Evolutionary conservation across 805 yeast genomes (phyloP).

Genomic region (Candida palmyrensis): DNA sequence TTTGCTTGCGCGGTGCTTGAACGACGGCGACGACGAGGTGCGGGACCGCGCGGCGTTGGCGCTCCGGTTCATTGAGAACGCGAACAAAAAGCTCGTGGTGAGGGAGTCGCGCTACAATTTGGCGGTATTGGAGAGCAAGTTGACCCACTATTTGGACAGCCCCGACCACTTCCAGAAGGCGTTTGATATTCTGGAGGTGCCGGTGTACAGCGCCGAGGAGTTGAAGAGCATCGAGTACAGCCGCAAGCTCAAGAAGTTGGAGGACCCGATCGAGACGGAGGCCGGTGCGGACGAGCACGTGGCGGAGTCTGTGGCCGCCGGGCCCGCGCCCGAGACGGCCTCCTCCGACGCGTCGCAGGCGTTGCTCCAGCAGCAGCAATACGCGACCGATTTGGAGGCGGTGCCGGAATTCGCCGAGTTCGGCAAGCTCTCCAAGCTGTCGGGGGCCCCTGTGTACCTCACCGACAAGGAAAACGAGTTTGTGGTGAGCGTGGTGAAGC

Average conservation of each 20-base stretch:
- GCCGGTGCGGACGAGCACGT: constrained; percentile 13
- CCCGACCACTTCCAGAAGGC: constrained; percentile 45
- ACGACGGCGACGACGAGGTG: constrained; percentile 92
- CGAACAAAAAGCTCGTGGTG: constrained; percentile 46
- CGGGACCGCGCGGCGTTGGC: constrained; percentile 95
- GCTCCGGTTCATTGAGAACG: constrained; percentile 51
- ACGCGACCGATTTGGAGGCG: constrained; percentile 60
- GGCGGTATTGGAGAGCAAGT: constrained; percentile 70
- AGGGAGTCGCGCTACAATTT: constrained; percentile 70
- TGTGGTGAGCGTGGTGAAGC: constrained; percentile 80
- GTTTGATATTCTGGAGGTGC: constrained; percentile 69
- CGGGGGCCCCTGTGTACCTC: constrained; percentile 53
- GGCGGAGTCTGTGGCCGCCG: constrained; percentile 9
- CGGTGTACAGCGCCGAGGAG: constrained; percentile 63
- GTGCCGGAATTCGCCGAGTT: constrained; percentile 70
- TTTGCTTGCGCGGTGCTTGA: constrained; percentile 75
- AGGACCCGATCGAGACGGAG: constrained; percentile 15
- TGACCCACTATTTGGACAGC: constrained; percentile 65
- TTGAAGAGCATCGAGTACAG: constrained; percentile 58
- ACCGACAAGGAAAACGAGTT: constrained; percentile 94
- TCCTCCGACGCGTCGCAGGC: constrained; percentile 15
- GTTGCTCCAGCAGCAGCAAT: constrained; percentile 53
- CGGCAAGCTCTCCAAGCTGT: constrained; percentile 73
- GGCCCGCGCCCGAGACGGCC: constrained; percentile 16
- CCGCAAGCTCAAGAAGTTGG: constrained; percentile 41